Base-by-base conservation (phyloP, 208 protist species). In the Wallacemonas sp. region DNA sequence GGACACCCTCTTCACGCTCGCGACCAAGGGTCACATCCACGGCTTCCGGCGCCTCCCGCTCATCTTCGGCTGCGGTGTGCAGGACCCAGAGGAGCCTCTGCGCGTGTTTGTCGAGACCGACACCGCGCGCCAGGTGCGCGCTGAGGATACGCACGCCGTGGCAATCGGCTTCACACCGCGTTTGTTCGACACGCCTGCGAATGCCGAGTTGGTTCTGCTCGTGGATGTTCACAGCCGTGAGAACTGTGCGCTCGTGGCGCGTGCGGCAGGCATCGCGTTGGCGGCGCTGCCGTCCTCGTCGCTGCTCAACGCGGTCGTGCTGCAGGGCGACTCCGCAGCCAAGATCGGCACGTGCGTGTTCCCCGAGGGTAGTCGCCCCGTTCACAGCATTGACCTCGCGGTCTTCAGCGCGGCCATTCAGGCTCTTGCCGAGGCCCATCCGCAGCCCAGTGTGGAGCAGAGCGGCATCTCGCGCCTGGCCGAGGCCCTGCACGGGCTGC, bases 141-240 rank as follows among this genome's bases (percentile, higher is more conserved):
- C 23, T 4, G 49, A 68, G 47, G 73, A 65, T 30, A 24, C 26
- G 26, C 57, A 83, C 44, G 88, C 81, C 8, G 54, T 90, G 17
- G 74, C 68, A 1, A 39, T 92, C 24, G 66, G 43, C 29, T 68
- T 94, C 43, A 81, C 84, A 1, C 88, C 88, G 9, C 48, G 58
- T 17, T 60, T 91, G 26, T 43, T 56, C n/a, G 62, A 47, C 43
- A 67, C 48, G 29, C 49, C 54, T 8, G 62, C 48, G 63, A 95
- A 95, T 62, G 69, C 80, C 0, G 89, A 95, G 70, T 56, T 91
- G 9, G 47, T 95, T 1, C 80, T 95, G 34, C 29, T 91, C 5
- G 52, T 91, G 0, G 86, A 95, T 67, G 60, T 73, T 39, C 86
- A 90, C 70, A 76, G 43, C 47, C 26, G 33, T 2, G 56, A 38